A percentile compares a stretch with the other conserved stretches of the same genome.
Conservation (phyloP, 2,329 filamentous ascomycete species). For the Aspergillus sp. region DNA sequence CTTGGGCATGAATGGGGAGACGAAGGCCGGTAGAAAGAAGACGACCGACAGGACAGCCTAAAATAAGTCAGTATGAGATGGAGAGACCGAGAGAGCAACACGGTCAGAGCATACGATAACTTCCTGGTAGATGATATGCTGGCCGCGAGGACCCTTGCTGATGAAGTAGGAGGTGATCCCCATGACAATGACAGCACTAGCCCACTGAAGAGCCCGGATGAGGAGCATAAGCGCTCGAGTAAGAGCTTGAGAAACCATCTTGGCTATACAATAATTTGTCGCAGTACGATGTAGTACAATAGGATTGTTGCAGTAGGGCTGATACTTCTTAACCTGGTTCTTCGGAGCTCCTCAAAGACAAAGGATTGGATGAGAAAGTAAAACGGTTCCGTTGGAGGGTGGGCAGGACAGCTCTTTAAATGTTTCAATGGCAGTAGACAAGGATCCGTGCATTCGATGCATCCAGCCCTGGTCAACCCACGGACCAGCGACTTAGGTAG, state of each 20-base stretch:
- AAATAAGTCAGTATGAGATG: conserved; percentile 11
- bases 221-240: conserved; percentile 38
- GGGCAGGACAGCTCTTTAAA: conserved; percentile 13
- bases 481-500: not conserved
- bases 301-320: not conserved
- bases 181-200: conserved; percentile 46
- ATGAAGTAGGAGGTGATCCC: conserved; percentile 48
- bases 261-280: conserved; percentile 10
- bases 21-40: conserved; percentile 49
- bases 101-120: conserved; percentile 40
- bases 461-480: conserved; percentile 15
- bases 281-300: not conserved
- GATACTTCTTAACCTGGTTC: not conserved
- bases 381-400: not conserved
- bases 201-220: conserved; percentile 41
- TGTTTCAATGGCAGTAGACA: not conserved
- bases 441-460: conserved; percentile 4
- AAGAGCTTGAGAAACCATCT: conserved; percentile 30
- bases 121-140: conserved; percentile 44
- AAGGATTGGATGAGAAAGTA: conserved; percentile 1
- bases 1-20: conserved; percentile 45
- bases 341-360: not conserved
- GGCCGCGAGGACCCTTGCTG: conserved; percentile 34
- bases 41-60: conserved; percentile 42
- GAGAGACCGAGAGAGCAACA: not conserved